These are phyloP conservation scores for Heterobasidion occidentale DNA, from an alignment of 1,284 basidiomycete genomes.

Conservation along the genomic window DNA sequence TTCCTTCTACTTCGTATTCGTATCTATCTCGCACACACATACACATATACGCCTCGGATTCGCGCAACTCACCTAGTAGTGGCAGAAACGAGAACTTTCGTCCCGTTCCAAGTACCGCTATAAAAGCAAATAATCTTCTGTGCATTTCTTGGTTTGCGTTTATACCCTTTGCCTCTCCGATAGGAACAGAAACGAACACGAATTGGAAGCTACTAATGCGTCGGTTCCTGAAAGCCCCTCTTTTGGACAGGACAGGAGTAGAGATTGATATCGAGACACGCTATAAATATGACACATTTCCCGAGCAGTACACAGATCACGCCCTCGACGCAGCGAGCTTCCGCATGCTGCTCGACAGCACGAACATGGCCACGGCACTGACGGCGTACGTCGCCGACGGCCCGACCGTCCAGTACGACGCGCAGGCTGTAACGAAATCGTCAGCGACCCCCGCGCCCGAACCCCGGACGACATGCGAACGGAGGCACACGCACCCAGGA, in stretches of 20 bases:
- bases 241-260: no score
- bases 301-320: neutral
- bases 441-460: constrained; percentile 3
- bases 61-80: no score
- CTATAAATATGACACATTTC: no score
- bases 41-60: neutral
- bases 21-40: neutral
- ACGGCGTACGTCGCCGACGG: constrained; percentile 71
- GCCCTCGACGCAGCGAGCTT: constrained; percentile 23
- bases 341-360: constrained; percentile 46
- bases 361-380: constrained; percentile 58
- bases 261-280: no score
- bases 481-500: constrained; percentile 47
- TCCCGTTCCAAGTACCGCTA: neutral
- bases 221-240: no score
- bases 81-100: no score
- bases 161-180: neutral
- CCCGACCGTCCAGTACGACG: constrained; percentile 82
- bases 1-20: neutral
- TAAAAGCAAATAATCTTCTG: neutral
- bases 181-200: neutral
- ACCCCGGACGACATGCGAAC: neutral
- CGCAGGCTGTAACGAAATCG: constrained; percentile 47
- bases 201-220: no score
- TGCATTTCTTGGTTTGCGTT: neutral